These are phyloP conservation scores for Talaromyces borbonicus DNA, from an alignment of 495 filamentous ascomycete genomes.

Conservation along the genomic window DNA sequence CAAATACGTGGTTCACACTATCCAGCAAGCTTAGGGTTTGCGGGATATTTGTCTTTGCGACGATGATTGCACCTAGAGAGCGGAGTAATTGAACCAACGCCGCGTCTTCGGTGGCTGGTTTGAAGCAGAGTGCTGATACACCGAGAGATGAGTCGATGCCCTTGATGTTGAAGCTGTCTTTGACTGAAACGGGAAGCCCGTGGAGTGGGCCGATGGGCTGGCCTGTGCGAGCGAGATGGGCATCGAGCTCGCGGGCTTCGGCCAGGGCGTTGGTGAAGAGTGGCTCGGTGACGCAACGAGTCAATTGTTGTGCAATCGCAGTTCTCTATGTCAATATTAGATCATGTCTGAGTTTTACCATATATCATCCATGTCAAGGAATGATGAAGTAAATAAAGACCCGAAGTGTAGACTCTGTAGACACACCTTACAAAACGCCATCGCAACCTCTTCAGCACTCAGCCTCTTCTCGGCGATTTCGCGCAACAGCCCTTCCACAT, in stretches of 20 bases:
- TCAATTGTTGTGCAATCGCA: slow-evolving; percentile 8
- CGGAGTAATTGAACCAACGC: slow-evolving; percentile 13
- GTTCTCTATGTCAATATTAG: neutral
- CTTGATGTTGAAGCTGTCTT: slow-evolving; percentile 54
- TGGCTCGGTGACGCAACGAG: slow-evolving; percentile 56
- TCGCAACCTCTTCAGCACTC: slow-evolving; percentile 36
- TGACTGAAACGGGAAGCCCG: slow-evolving; percentile 45
- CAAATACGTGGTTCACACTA: slow-evolving; percentile 29
- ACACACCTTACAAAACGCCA: slow-evolving; percentile 41
- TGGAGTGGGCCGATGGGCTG: slow-evolving; percentile 51
- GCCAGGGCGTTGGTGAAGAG: slow-evolving; percentile 42
- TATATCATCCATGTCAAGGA: neutral
- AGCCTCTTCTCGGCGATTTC: slow-evolving; percentile 33
- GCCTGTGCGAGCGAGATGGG: slow-evolving; percentile 24
- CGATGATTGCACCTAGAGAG: slow-evolving; percentile 41
- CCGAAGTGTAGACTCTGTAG: too few relatives aligned
- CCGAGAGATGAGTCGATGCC: slow-evolving; percentile 36
- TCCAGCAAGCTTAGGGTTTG: slow-evolving; percentile 35
- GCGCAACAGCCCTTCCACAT: neutral
- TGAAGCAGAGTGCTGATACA: neutral
- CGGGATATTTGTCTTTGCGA: slow-evolving; percentile 54
- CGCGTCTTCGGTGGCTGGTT: neutral
- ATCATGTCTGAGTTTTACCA: neutral
- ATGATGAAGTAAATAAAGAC: neutral
- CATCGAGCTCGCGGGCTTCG: slow-evolving; percentile 31